A percentile compares a stretch with the other conserved stretches of the same genome.
Conservation (phyloP, 108 stramenopile genomes). For the Epipyxis sp. region DNA sequence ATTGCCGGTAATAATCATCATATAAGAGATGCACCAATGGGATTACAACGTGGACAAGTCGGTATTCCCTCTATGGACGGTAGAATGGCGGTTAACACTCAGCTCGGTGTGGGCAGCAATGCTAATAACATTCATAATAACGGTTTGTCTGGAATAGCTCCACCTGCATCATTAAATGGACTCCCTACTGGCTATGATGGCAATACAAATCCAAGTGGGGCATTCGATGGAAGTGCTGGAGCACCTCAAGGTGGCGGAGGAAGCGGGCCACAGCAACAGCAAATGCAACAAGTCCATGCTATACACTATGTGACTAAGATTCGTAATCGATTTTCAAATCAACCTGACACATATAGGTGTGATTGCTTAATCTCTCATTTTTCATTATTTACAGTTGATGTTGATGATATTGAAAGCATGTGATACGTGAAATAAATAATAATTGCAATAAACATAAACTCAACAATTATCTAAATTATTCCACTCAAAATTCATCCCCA, state of each 20-base stretch:
- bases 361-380: no score
- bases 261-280: conserved; percentile 33
- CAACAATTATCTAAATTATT: no score
- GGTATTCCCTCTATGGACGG: background rate
- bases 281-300: conserved; percentile 68
- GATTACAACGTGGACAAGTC: background rate
- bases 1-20: no score
- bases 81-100: no score
- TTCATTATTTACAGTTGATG: no score
- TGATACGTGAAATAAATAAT: no score
- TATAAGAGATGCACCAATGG: background rate
- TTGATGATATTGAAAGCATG: no score
- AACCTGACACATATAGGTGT: conserved; percentile 89
- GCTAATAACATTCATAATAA: no score
- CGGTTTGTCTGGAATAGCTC: background rate
- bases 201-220: conserved; percentile 41
- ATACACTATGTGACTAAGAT: conserved; percentile 90
- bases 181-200: background rate
- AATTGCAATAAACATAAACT: no score
- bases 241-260: conserved; percentile 36
- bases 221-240: conserved; percentile 26
- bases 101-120: background rate
- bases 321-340: conserved; percentile 78
- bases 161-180: background rate
- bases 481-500: no score